Conservation (phyloP, 2,329 filamentous ascomycete species). For the Cercospora sp. region DNA sequence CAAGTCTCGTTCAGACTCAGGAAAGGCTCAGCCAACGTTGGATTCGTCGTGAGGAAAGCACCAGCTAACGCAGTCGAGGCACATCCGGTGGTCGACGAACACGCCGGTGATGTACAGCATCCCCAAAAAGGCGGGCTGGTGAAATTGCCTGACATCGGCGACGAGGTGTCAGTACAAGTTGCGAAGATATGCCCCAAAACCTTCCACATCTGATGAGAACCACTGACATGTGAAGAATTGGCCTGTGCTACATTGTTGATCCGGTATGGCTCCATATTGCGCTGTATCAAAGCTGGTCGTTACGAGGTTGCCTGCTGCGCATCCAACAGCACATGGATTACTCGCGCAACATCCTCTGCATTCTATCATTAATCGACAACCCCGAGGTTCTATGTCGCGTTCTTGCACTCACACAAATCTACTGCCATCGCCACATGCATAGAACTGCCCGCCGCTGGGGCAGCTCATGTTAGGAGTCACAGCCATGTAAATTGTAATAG, state of each 20-base stretch:
- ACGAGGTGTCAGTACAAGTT: background rate
- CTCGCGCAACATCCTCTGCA: constrained; percentile 20
- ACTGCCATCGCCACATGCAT: constrained; percentile 22
- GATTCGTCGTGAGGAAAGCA: constrained; percentile 20
- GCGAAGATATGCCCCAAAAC: background rate
- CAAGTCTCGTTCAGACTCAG: constrained; percentile 18
- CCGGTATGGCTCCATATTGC: constrained; percentile 20
- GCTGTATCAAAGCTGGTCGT: constrained; percentile 20
- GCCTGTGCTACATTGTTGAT: constrained; percentile 21
- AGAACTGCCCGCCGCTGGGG: constrained; percentile 19
- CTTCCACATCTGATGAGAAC: background rate
- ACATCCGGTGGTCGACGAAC: constrained; percentile 13
- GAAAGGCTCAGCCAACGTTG: constrained; percentile 11
- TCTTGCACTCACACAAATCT: constrained; percentile 12
- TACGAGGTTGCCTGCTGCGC: constrained; percentile 18
- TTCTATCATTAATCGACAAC: background rate
- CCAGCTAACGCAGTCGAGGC: constrained; percentile 8
- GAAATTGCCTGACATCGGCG: background rate
- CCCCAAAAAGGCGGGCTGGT: constrained; percentile 24
- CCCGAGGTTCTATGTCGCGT: background rate
- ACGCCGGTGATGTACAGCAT: constrained; percentile 16
- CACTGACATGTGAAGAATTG: constrained; percentile 20
- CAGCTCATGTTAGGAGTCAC: constrained; percentile 20
- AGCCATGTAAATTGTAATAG: background rate
- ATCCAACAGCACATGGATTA: constrained; percentile 20